Conservation (phyloP, 257 asterid species). For the Solanum peruvianum region DNA sequence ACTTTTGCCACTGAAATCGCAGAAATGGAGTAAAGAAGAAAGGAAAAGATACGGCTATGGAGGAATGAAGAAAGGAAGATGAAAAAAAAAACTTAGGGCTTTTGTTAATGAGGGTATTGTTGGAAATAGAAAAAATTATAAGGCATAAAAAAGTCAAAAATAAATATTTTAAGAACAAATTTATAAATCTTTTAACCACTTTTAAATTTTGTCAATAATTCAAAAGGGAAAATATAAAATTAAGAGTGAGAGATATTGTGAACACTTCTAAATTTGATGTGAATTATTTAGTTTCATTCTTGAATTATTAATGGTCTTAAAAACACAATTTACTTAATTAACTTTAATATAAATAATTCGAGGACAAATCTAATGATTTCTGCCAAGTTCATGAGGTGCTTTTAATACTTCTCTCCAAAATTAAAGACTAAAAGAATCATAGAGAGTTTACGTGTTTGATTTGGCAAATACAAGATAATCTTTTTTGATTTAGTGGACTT, state of each 20-base stretch:
- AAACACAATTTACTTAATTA: rapidly evolving
- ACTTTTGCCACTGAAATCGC: neutral
- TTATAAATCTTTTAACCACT: neutral
- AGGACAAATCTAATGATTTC: too few relatives aligned
- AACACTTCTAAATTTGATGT: too few relatives aligned
- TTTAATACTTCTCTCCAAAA: neutral
- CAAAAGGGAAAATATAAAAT: neutral
- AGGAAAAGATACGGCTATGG: neutral
- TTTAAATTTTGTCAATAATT: neutral
- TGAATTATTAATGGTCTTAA: too few relatives aligned
- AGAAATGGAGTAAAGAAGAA: neutral
- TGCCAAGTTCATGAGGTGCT: rapidly evolving
- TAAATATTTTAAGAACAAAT: neutral
- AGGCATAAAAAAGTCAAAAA: neutral
- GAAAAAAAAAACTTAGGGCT: neutral
- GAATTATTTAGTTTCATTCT: too few relatives aligned
- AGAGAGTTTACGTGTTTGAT: neutral
- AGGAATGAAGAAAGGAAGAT: neutral
- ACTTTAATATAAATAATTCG: too few relatives aligned
- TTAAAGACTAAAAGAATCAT: too few relatives aligned
- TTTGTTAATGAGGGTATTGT: neutral
- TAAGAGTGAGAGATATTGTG: too few relatives aligned
- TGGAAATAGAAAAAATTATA: neutral
- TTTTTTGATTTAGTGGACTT: too few relatives aligned
- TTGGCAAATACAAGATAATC: neutral